phyloP scores from a whole-genome alignment of 2,329 filamentous ascomycete genomes.

The Colletotrichum plurivorum region DNA sequence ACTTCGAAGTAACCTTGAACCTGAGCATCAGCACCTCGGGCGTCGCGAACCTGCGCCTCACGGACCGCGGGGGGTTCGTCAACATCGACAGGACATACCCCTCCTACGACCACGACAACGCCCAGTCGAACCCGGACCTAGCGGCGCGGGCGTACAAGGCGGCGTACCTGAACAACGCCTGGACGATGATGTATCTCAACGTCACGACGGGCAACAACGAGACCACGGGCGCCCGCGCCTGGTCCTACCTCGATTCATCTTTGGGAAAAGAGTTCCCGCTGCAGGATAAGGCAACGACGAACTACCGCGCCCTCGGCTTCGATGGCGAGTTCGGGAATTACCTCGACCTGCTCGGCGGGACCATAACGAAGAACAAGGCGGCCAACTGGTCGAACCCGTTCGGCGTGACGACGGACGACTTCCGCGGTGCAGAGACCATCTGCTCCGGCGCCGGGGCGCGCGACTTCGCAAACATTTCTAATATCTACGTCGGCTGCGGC shows the following conservation, averaged over 20 bases:
- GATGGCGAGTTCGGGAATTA: conserved; percentile 20
- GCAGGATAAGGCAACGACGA: background rate
- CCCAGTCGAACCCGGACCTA: conserved; percentile 54
- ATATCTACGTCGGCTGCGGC: conserved; percentile 56
- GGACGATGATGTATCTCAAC: conserved; percentile 56
- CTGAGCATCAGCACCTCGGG: conserved; percentile 10
- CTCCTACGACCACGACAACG: conserved; percentile 45
- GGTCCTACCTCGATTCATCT: conserved; percentile 54
- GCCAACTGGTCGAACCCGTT: conserved; percentile 19
- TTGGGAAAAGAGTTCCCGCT: conserved; percentile 52
- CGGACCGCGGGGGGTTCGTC: conserved; percentile 59
- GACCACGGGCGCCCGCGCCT: conserved; percentile 41
- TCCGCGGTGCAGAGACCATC: conserved; percentile 29
- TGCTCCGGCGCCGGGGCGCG: conserved; percentile 49
- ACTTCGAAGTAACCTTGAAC: conserved; percentile 50
- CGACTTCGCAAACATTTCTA: conserved; percentile 57
- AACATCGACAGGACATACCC: conserved; percentile 54
- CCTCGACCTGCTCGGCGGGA: conserved; percentile 6
- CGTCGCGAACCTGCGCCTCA: conserved; percentile 49
- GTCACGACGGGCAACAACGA: conserved; percentile 49
- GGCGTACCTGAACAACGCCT: conserved; percentile 58
- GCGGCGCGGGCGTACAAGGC: conserved; percentile 57
- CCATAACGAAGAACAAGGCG: background rate
- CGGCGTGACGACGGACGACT: background rate
- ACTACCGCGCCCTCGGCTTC: conserved; percentile 22